phyloP scores from a whole-genome alignment of 345 rosid species.

The Brassica napus region Da-Ae NC_063443.1:16450501-16451000 shows the following conservation, averaged over 20 bases:
- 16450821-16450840: constrained; percentile 75
- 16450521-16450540: constrained; percentile 74
- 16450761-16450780: constrained; percentile 83
- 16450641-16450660: no score
- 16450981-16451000: constrained; percentile 67
- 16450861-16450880: constrained; percentile 78
- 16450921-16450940: no score
- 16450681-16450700: constrained; percentile 81
- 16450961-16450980: not conserved
- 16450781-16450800: constrained; percentile 90
- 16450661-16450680: constrained; percentile 42
- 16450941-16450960: constrained; percentile 6
- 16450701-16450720: constrained; percentile 63
- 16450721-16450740: constrained; percentile 77
- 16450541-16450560: constrained; percentile 71
- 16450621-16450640: constrained; percentile 2
- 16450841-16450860: constrained; percentile 79
- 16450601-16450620: constrained; percentile 33
- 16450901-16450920: constrained; percentile 77
- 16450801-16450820: constrained; percentile 63
- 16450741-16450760: constrained; percentile 90
- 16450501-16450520: constrained; percentile 45
- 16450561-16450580: constrained; percentile 64
- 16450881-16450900: constrained; percentile 79
- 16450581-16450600: constrained; percentile 70